These are phyloP conservation scores for Penicillium sp. DNA, from an alignment of 2,329 filamentous ascomycete species.

Conservation along the genomic window DNA sequence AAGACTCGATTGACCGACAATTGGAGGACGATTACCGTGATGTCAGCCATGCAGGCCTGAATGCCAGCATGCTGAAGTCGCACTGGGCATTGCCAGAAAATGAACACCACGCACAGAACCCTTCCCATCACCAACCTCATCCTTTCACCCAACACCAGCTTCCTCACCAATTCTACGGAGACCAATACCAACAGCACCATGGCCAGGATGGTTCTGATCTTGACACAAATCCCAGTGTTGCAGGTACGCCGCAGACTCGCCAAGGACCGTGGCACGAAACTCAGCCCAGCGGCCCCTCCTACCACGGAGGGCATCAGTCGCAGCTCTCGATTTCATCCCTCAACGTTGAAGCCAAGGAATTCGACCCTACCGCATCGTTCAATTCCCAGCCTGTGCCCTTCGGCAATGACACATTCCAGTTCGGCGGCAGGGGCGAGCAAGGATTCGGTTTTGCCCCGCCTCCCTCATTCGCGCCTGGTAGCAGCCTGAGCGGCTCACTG, in stretches of 20 bases:
- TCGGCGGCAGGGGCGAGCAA: constrained; percentile 28
- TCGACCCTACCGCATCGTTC: constrained; percentile 61
- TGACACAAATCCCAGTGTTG: constrained; percentile 70
- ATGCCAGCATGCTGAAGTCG: constrained; percentile 32
- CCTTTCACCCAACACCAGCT: constrained; percentile 28
- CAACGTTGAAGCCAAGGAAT: constrained; percentile 86
- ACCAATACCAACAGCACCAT: constrained; percentile 29
- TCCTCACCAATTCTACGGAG: constrained; percentile 35
- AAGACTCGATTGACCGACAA: constrained; percentile 74
- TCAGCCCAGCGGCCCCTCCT: constrained; percentile 32
- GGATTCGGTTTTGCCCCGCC: constrained; percentile 52
- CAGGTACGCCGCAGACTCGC: constrained; percentile 57
- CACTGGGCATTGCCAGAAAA: constrained; percentile 38
- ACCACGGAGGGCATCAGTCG: constrained; percentile 55
- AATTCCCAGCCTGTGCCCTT: constrained; percentile 46
- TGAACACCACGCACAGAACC: constrained; percentile 23
- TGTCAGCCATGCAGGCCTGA: constrained; percentile 20
- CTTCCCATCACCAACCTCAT: constrained; percentile 18
- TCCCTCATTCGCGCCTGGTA: constrained; percentile 64
- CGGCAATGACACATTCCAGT: constrained; percentile 42
- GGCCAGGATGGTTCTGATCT: constrained; percentile 61
- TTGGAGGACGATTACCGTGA: constrained; percentile 70
- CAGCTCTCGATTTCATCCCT: constrained; percentile 72
- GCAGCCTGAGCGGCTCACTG: constrained; percentile 13
- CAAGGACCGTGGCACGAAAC: constrained; percentile 34